Evolutionary conservation across 2,329 filamentous ascomycete genomes (phyloP).

Genomic region (Coleophoma crateriformis): DNA sequence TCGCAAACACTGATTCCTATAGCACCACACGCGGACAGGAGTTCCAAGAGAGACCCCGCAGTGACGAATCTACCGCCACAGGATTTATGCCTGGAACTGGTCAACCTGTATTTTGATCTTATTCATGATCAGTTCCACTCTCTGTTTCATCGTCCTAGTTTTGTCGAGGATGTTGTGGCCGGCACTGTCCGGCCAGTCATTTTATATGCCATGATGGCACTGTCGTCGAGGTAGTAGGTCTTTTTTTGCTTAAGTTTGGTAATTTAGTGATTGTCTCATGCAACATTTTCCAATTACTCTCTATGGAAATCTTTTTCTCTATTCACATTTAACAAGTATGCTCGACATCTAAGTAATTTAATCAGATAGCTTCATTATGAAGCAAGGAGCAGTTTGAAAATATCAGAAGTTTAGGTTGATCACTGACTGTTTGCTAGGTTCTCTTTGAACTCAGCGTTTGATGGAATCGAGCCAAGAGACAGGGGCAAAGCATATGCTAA

Average conservation of each 20-base stretch:
- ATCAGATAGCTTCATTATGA: neutral
- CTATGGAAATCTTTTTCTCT: too few species aligned
- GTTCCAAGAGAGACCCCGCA: neutral
- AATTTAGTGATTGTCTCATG: too few species aligned
- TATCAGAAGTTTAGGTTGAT: too few species aligned
- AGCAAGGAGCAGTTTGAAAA: too few species aligned
- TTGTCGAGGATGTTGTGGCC: slow-evolving; percentile 17
- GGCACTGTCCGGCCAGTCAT: slow-evolving; percentile 15
- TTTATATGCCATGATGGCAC: slow-evolving; percentile 20
- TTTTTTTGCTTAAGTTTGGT: neutral
- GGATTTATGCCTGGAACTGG: slow-evolving; percentile 12
- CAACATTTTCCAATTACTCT: too few species aligned
- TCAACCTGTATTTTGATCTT: slow-evolving; percentile 27
- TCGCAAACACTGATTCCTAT: neutral
- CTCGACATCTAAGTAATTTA: neutral
- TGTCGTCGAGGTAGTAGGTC: slow-evolving; percentile 15
- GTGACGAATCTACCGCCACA: neutral
- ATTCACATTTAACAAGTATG: too few species aligned
- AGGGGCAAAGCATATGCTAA: slow-evolving; percentile 15
- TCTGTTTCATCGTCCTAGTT: slow-evolving; percentile 26
- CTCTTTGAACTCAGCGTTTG: slow-evolving; percentile 15
- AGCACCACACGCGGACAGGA: neutral
- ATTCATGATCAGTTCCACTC: slow-evolving; percentile 30
- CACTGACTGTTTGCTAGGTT: slow-evolving; percentile 8
- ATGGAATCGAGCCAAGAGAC: slow-evolving; percentile 15